Evolutionary conservation across 1,284 basidiomycete species (phyloP), one percentile per base, ranked within the genome.

Genomic region (Ceratobasidium sp.): DNA sequence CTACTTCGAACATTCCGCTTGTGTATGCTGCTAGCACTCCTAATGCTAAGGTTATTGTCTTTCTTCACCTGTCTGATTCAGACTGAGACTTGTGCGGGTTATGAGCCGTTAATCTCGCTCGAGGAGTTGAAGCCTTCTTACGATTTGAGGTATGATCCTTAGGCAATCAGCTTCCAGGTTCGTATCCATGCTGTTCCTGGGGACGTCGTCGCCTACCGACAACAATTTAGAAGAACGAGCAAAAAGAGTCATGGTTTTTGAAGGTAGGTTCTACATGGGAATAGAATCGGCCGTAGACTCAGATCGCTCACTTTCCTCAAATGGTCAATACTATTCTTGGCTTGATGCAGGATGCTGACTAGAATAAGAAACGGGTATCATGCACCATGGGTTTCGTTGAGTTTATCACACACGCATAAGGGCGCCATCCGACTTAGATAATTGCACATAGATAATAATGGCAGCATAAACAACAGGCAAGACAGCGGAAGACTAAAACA

Each of bases 81-180:
- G 18, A 47, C 52, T 69, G 35, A 66, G 57, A 21, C 54, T 18
- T 72, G 73, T 16, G 75, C 75, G 49, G 76, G 77, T 11, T 44
- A 74, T 71, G 79, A 79, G 72, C 75, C 79, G n/a, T 85, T 87
- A 11, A 82, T 89, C 77, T 80, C 87, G 54, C 86, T 92, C 50
- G 91, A 92, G 78, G 92, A 93, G 78, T 84, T 93, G 75, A 89
- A 87, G 77, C 84, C 83, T 16, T 81, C 84, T 32, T 89, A 92
- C 77, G 82, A 83, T 16, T 79, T 92, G 54, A 82, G 87, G 4
- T 93, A 91, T 80, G 87, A 90, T 83, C 88, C 76, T 59, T 80
- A 85, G 71, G 81, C 79, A 18, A 83, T 92, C 74, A 81, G 86
- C 58, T 84, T 92, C 74, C 16, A 35, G 63, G 63, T 66, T 14